Conservation (phyloP, 164 flowering plant genomes). For the Sedum album region DNA sequence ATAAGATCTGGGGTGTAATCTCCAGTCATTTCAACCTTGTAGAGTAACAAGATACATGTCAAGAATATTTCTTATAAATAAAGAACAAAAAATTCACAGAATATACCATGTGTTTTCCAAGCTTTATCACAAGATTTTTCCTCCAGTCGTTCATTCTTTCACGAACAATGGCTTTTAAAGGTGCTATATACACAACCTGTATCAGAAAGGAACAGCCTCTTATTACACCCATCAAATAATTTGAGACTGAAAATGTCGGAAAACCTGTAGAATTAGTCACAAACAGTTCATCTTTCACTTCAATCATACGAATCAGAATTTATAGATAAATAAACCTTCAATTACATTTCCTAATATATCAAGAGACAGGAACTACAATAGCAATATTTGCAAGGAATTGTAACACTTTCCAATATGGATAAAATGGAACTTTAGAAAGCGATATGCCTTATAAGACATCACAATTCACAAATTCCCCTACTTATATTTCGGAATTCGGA, state of each 20-base stretch:
- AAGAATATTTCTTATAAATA: neutral
- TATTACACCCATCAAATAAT: neutral
- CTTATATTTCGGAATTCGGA: no score
- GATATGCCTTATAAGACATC: no score
- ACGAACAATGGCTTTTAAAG: conserved; percentile 93
- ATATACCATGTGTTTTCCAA: conserved; percentile 88
- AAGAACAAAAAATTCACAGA: neutral
- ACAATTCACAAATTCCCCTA: no score
- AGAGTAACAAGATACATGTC: neutral
- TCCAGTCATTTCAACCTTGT: conserved; percentile 98
- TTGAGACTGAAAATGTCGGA: neutral
- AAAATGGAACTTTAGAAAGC: no score
- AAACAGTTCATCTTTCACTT: neutral
- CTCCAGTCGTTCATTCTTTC: conserved; percentile 98
- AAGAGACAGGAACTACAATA: neutral
- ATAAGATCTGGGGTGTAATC: conserved; percentile 91
- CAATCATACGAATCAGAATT: neutral
- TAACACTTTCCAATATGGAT: no score
- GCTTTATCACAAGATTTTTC: conserved; percentile 68
- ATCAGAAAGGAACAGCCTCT: conserved; percentile 8
- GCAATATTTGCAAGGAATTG: neutral
- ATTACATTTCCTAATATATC: neutral
- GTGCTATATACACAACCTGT: conserved; percentile 97
- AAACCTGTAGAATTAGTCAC: neutral
- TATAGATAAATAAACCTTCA: neutral